Evolutionary conservation across 1,284 basidiomycete genomes (phyloP).

Genomic region (Grifola frondosa): DNA sequence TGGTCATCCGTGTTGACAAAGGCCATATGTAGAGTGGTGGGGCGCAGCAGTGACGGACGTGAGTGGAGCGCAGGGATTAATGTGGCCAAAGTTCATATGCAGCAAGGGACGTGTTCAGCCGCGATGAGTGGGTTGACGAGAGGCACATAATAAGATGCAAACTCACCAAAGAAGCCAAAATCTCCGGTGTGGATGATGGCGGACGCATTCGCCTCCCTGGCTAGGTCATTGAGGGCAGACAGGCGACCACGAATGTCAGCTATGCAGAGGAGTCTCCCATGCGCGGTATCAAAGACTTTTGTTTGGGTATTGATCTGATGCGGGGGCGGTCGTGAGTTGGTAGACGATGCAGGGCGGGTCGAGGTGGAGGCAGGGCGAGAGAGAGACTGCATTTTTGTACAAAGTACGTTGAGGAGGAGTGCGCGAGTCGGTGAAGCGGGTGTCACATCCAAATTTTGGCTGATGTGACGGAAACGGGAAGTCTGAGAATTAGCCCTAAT

Average conservation of each 20-base stretch:
- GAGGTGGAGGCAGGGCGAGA: constrained; percentile 61
- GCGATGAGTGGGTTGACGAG: constrained; percentile 9
- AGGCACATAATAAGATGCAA: background rate
- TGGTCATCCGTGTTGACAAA: too few relatives aligned
- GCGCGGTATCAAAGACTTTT: constrained; percentile 69
- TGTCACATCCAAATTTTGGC: constrained; percentile 6
- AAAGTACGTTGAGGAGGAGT: constrained; percentile 10
- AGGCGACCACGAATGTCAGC: constrained; percentile 93
- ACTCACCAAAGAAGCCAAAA: constrained; percentile 94
- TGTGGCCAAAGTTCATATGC: too few relatives aligned
- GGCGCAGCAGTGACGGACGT: too few relatives aligned
- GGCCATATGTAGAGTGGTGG: too few relatives aligned
- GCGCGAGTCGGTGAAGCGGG: constrained; percentile 2
- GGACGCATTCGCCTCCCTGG: constrained; percentile 84
- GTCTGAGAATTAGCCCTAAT: background rate
- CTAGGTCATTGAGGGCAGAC: constrained; percentile 88
- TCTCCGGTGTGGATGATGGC: constrained; percentile 98
- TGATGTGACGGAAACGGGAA: background rate
- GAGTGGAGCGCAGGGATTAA: too few relatives aligned
- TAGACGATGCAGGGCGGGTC: constrained; percentile 54
- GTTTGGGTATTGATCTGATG: constrained; percentile 73
- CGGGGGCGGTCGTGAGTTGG: constrained; percentile 46
- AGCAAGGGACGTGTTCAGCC: too few relatives aligned
- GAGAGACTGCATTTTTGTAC: constrained; percentile 34
- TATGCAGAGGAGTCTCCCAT: constrained; percentile 91